phyloP scores from a whole-genome alignment of 1,284 basidiomycete genomes.

The Cerrena zonata region DNA sequence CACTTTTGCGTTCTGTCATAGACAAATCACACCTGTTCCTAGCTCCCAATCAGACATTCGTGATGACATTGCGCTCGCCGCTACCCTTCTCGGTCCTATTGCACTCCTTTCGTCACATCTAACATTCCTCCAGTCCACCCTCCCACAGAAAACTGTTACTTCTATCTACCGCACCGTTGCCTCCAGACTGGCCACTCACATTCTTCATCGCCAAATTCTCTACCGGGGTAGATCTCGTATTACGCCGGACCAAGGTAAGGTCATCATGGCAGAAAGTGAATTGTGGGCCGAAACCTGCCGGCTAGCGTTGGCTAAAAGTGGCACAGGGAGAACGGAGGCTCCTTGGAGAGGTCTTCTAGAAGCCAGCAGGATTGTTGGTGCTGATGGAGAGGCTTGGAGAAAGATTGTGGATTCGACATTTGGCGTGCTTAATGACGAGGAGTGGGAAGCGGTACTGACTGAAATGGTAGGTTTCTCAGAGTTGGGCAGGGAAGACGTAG shows the following conservation, averaged over 20 bases:
- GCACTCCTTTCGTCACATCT: conserved; percentile 72
- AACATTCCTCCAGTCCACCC: conserved; percentile 50
- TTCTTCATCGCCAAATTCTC: conserved; percentile 75
- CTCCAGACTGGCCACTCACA: conserved; percentile 62
- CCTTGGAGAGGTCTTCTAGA: conserved; percentile 72
- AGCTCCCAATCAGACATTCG: conserved; percentile 1
- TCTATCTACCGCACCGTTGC: conserved; percentile 67
- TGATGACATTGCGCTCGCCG: conserved; percentile 53
- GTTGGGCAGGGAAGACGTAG: conserved; percentile 48
- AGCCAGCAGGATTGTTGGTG: conserved; percentile 58
- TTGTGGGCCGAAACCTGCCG: conserved; percentile 76
- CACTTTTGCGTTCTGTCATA: no score
- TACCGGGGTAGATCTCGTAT: conserved; percentile 67
- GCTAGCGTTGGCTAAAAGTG: conserved; percentile 39
- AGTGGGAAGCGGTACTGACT: conserved; percentile 36
- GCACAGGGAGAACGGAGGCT: conserved; percentile 33
- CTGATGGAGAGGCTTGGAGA: conserved; percentile 49
- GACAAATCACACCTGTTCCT: conserved; percentile 20
- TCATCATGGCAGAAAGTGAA: conserved; percentile 62
- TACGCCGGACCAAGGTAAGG: conserved; percentile 46
- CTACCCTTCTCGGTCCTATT: conserved; percentile 65
- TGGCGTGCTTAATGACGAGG: conserved; percentile 33
- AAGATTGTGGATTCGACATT: conserved; percentile 41
- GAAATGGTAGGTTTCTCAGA: conserved; percentile 44
- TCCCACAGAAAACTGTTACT: conserved; percentile 53